Conservation (phyloP, 768 basidiomycete genomes). For the Amanita polypyramis region DNA sequence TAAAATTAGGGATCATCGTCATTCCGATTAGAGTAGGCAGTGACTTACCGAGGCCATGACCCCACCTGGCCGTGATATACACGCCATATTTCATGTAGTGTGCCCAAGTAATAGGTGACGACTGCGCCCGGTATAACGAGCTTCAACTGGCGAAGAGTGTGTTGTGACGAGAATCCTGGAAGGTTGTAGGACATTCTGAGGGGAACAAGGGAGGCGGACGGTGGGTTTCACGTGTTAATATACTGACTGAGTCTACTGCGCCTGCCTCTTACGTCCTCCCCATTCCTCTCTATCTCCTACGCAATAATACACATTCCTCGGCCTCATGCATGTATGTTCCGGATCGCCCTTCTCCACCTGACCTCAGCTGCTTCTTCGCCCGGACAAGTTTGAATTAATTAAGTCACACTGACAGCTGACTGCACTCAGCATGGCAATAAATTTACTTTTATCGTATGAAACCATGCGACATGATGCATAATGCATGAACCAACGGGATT, state of each 20-base stretch:
- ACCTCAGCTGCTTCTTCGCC: not conserved
- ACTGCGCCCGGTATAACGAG: constrained; percentile 62
- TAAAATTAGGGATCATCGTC: not conserved
- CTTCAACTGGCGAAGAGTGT: constrained; percentile 62
- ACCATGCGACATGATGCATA: no score
- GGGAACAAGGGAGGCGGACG: not conserved
- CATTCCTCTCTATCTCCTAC: not conserved
- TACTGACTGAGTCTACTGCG: not conserved
- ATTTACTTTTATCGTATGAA: no score
- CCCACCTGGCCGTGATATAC: constrained; percentile 26
- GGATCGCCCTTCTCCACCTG: not conserved
- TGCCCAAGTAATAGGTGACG: constrained; percentile 53
- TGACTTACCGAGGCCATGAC: constrained; percentile 50
- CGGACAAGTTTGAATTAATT: no score
- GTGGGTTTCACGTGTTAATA: constrained; percentile 6
- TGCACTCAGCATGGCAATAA: no score
- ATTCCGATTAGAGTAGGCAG: constrained; percentile 8
- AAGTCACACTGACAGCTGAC: no score
- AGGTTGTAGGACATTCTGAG: constrained; percentile 11
- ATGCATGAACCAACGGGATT: no score
- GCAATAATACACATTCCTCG: no score
- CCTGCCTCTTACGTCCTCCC: no score
- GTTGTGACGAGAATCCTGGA: constrained; percentile 23
- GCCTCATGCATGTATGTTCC: not conserved
- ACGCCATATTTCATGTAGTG: constrained; percentile 37